These are phyloP conservation scores for Quambalaria eucalypti DNA, from an alignment of 1,284 basidiomycete species.

Conservation along the genomic window DNA sequence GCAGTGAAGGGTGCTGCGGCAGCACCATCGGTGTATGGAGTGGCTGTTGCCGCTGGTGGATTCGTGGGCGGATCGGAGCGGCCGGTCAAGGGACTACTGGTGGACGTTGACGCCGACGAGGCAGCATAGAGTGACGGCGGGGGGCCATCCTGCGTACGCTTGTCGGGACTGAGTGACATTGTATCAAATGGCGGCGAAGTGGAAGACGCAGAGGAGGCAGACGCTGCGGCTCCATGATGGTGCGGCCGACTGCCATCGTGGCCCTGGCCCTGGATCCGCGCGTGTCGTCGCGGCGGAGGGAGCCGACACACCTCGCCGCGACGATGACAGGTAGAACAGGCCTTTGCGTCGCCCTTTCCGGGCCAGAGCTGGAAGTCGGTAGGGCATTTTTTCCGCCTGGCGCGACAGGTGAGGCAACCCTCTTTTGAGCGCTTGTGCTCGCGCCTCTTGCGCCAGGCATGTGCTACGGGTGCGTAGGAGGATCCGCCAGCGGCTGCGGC, in stretches of 20 bases:
- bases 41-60: conserved; percentile 6
- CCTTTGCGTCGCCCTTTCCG: conserved; percentile 14
- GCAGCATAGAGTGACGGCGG: too few species aligned
- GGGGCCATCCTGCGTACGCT: too few species aligned
- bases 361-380: conserved; percentile 23
- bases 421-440: conserved; percentile 16
- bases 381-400: conserved; percentile 28
- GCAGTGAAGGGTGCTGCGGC: not conserved
- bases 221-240: not conserved
- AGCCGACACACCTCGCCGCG: conserved; percentile 20
- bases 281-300: not conserved
- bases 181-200: too few species aligned
- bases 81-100: too few species aligned
- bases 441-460: too few species aligned
- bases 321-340: conserved; percentile 21
- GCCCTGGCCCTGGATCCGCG: not conserved
- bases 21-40: not conserved
- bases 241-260: conserved; percentile 7
- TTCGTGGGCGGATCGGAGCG: too few species aligned
- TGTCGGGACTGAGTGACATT: too few species aligned
- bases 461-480: too few species aligned
- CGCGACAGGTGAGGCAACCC: conserved; percentile 27
- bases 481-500: too few species aligned
- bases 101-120: too few species aligned
- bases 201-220: too few species aligned